Base-by-base conservation (phyloP, 208 protist species). In the Lotmaria passim region DNA sequence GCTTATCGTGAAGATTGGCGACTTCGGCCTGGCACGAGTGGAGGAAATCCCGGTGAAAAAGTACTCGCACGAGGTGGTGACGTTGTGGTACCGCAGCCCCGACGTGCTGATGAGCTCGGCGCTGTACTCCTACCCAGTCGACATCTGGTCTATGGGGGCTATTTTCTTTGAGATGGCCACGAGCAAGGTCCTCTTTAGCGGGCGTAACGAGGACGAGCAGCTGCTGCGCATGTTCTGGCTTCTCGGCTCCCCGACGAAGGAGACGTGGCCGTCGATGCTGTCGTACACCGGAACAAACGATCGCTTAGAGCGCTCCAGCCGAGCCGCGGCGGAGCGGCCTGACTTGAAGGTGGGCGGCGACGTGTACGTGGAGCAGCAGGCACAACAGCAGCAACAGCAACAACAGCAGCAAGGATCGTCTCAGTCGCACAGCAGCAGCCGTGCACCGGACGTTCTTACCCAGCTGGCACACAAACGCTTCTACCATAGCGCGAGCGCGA, bases 151-250 rank as follows among this genome's bases (percentile, higher is more conserved):
- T 11, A 77, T 97, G 73, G 95, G 96, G 12, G 96, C 93, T 59
- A 98, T 98, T 34, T 97, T 98, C 75, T 95, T 93, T 28, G 95
- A 98, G 60, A 81, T 98, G 58, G 90, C 95, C 33, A 92, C 90
- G 26, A 84, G 90, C 57, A 86, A 81, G 15, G 90, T 96, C 26
- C 74, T 98, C 19, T 86, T 98, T 56, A 81, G 64, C 36, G 95
- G 94, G 7, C 78, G 73, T 41, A 87, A 84, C 39, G 96, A 98
- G 69, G 84, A 91, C 31, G 94, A 98, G 60, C 92, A 98, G 75
- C 74, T 98, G 17, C 69, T 87, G 26, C 78, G 83, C 41, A 97
- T 98, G 62, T 96, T 97, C 65, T 71, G 79, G 38, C 76, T 91
- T 23, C 76, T 99, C 30, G 97, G 98, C 59, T 98, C 96, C 7